Percentiles rank a stretch among this genome's conserved stretches.
Conservation (phyloP, 2,329 filamentous ascomycete species). For the Diplodia corticola region DNA sequence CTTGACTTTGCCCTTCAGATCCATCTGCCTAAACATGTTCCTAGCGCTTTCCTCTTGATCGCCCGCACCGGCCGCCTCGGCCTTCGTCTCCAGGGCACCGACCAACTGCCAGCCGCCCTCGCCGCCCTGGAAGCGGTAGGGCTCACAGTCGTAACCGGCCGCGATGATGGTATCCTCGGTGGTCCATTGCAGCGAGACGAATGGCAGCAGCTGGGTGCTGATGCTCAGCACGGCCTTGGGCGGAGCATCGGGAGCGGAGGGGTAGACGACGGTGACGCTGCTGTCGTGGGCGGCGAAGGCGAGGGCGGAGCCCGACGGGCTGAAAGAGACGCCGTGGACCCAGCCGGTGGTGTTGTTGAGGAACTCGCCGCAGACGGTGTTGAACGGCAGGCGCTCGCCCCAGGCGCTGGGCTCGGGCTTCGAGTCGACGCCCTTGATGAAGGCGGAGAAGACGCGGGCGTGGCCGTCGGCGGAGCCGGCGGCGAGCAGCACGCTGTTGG, state of each 20-base stretch:
- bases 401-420: slow-evolving; percentile 84
- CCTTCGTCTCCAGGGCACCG: slow-evolving; percentile 77
- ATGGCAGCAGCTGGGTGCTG: slow-evolving; percentile 85
- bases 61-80: slow-evolving; percentile 47
- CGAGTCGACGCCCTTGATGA: slow-evolving; percentile 91
- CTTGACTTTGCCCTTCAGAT: slow-evolving; percentile 95
- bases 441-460: slow-evolving; percentile 89
- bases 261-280: slow-evolving; percentile 95
- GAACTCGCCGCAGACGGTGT: slow-evolving; percentile 96
- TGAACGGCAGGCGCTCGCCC: slow-evolving; percentile 96
- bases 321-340: slow-evolving; percentile 93
- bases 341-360: slow-evolving; percentile 95
- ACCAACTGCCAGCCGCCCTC: slow-evolving; percentile 80
- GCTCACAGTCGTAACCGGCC: slow-evolving; percentile 85
- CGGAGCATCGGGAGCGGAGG: slow-evolving; percentile 83
- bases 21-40: slow-evolving; percentile 99
- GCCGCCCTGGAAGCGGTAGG: slow-evolving; percentile 81
- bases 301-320: slow-evolving; percentile 86
- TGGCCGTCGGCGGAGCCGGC: slow-evolving; percentile 97
- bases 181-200: slow-evolving; percentile 91
- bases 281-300: slow-evolving; percentile 95
- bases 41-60: slow-evolving; percentile 81
- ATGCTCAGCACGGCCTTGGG: slow-evolving; percentile 88
- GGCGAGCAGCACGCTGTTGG: slow-evolving; percentile 91
- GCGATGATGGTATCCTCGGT: slow-evolving; percentile 91